phyloP scores from a whole-genome alignment of 345 rosid genomes.

The Syzygium jambos region DNA sequence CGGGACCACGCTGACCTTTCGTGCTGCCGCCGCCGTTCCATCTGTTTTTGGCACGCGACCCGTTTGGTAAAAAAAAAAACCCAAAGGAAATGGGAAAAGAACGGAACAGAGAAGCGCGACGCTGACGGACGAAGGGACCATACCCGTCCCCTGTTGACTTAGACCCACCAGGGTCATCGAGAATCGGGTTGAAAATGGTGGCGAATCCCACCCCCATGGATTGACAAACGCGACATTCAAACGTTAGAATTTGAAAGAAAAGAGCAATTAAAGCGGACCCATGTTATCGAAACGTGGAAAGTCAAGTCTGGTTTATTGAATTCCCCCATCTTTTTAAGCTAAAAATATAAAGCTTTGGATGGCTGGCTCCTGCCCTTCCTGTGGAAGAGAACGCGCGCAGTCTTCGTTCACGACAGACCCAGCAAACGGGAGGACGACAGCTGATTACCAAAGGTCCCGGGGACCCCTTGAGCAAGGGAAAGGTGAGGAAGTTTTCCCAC shows the following conservation, averaged over 20 bases:
- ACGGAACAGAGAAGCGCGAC: fast-evolving
- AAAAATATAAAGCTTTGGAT: not conserved
- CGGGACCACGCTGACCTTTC: too few species aligned
- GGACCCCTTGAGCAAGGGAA: not conserved
- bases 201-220: not conserved
- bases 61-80: not conserved
- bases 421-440: not conserved
- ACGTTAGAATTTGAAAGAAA: not conserved
- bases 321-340: not conserved
- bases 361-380: not conserved
- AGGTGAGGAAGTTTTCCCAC: not conserved
- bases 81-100: not conserved
- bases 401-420: not conserved
- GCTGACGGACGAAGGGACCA: not conserved
- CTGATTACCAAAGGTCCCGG: not conserved
- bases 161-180: not conserved
- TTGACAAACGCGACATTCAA: not conserved
- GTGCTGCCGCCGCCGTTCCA: fast-evolving
- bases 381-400: not conserved
- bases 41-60: not conserved
- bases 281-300: not conserved
- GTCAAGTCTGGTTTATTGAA: too few species aligned
- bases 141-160: not conserved
- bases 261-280: not conserved
- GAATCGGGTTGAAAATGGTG: not conserved